Evolutionary conservation across 1,284 basidiomycete genomes (phyloP).

Genomic region (Cutaneotrichosporon sp.): DNA sequence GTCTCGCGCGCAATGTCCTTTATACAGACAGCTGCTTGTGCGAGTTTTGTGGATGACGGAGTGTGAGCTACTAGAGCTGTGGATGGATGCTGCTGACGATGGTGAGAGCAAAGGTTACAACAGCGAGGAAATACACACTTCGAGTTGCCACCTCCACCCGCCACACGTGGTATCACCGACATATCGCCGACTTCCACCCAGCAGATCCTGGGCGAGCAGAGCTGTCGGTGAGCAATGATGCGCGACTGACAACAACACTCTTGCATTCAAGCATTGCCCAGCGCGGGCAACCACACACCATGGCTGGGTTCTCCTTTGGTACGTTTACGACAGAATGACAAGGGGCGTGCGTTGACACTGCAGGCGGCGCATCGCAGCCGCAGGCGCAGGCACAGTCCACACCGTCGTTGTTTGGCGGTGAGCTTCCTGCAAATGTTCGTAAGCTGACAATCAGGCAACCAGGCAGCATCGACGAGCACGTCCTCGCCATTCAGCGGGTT

Average conservation of each 20-base stretch:
- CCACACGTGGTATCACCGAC: constrained; percentile 8
- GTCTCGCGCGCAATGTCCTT: not conserved
- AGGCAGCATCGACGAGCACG: constrained; percentile 11
- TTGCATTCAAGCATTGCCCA: not conserved
- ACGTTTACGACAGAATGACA: not conserved
- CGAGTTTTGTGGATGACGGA: not conserved
- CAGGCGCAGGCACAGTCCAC: constrained; percentile 11
- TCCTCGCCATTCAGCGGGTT: constrained; percentile 8
- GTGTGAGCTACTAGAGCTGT: not conserved
- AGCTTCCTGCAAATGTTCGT: not conserved
- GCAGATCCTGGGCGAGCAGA: not conserved
- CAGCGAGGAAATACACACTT: no score
- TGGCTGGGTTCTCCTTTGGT: constrained; percentile 28
- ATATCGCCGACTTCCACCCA: constrained; percentile 6
- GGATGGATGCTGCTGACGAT: no score
- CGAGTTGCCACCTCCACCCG: constrained; percentile 2
- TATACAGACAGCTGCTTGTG: not conserved
- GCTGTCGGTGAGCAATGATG: not conserved
- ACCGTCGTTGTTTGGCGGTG: constrained; percentile 17
- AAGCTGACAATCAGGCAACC: constrained; percentile 9
- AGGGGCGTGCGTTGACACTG: not conserved
- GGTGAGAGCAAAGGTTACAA: no score
- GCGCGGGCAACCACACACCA: constrained; percentile 7
- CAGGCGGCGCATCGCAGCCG: constrained; percentile 11
- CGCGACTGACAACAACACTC: not conserved